Conservation (phyloP, 371 early-diverging fungal genomes). For the Amoeboaphelidium occidentale region DNA sequence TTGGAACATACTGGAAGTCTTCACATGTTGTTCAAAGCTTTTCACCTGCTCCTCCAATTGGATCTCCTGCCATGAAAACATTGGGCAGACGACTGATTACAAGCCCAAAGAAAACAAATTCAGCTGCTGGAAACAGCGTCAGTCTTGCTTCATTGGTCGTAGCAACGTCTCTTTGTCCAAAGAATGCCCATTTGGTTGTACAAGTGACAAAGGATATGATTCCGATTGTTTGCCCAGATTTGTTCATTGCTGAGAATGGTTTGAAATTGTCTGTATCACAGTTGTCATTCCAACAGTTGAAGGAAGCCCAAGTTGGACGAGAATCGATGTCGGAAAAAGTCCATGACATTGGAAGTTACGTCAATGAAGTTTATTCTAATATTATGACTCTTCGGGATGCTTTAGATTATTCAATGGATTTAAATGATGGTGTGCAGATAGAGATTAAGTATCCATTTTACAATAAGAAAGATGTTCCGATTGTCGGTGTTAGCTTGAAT, state of each 20-base stretch:
- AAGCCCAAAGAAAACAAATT: conserved; percentile 2
- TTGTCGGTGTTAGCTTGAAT: conserved; percentile 46
- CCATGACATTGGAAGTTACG: background rate
- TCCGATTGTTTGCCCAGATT: conserved; percentile 58
- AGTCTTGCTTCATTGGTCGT: conserved; percentile 62
- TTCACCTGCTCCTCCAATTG: conserved; percentile 4
- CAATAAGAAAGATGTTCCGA: no score
- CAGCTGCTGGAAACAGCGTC: conserved; percentile 13
- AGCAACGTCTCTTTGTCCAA: conserved; percentile 22
- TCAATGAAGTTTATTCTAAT: background rate
- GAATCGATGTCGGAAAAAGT: background rate
- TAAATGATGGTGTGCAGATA: conserved; percentile 48
- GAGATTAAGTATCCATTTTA: conserved; percentile 56
- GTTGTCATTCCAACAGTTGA: conserved; percentile 23
- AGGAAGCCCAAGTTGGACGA: conserved; percentile 1
- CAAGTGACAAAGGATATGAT: conserved; percentile 71
- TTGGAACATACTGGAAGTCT: conserved; percentile 92
- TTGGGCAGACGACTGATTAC: background rate
- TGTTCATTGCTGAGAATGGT: conserved; percentile 31
- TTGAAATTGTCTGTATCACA: conserved; percentile 12
- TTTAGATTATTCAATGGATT: background rate
- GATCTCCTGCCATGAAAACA: conserved; percentile 3
- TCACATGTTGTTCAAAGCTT: conserved; percentile 5
- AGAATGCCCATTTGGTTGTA: conserved; percentile 34
- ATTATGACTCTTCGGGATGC: background rate